These are phyloP conservation scores for Metarhizium sp. DNA, from an alignment of 2,329 filamentous ascomycete species.

Conservation along the genomic window DNA sequence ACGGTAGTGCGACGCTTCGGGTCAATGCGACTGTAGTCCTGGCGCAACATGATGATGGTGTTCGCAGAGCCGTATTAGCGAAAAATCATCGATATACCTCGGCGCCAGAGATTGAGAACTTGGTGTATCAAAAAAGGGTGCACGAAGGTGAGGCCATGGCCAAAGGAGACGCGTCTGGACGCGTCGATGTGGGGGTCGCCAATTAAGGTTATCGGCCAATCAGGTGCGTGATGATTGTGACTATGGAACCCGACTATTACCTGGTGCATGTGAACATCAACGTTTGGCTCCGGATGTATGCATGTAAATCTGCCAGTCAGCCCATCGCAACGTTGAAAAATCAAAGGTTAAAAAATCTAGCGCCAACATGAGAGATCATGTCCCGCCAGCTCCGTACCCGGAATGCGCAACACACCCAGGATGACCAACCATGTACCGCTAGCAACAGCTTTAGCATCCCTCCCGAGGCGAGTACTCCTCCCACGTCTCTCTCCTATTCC, in stretches of 20 bases:
- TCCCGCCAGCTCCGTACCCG: not conserved
- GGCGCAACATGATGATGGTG: conserved; percentile 34
- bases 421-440: not conserved
- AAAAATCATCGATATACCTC: not conserved
- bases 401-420: not conserved
- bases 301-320: not conserved
- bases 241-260: not conserved
- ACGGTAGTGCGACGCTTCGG: conserved; percentile 68
- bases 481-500: not conserved
- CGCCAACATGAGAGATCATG: not conserved
- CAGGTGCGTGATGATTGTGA: not conserved
- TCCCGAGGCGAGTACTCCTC: not conserved
- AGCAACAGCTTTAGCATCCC: not conserved
- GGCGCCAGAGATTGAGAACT: not conserved
- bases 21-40: conserved; percentile 44
- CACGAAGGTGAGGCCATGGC: not conserved
- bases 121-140: not conserved
- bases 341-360: not conserved
- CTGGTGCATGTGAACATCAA: not conserved
- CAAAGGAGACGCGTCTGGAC: conserved; percentile 23
- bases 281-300: not conserved
- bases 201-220: conserved; percentile 13
- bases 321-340: not conserved
- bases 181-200: conserved; percentile 16
- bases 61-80: not conserved